Evolutionary conservation across 768 basidiomycete species (phyloP), one percentile per base, ranked within the genome.

Genomic region (Trametes coccinea): DNA sequence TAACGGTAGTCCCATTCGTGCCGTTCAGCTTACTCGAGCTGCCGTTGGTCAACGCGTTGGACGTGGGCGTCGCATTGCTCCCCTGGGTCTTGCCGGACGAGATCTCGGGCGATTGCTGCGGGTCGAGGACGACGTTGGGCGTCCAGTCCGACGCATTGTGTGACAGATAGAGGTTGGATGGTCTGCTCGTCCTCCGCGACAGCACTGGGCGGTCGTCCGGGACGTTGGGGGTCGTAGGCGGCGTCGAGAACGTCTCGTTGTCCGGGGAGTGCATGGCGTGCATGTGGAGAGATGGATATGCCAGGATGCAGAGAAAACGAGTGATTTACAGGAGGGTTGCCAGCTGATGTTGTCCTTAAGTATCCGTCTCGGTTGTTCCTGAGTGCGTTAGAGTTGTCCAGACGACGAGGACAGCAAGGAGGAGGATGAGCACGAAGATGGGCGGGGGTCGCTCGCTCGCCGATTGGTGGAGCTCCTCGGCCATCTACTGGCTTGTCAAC

Each of bases 241-340:
- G 80, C 16, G 80, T 81, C 50, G 73, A 70, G 64, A 80, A 82
- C 48, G 71, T 72, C 56, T 82, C 79, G 52, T 64, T 53, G 59
- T 80, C 78, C 33, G 69, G 70, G 45, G 69, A 70, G 61, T 67
- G 66, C 71, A 79, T 59, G 8, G 54, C 29, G 40, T 27, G 22
- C 43, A 39, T 33, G 30, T 13, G 41, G 53, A 53, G 39, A 29
- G 11, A 11, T 37, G 34, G 34, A 37, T 5, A 22, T 29, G 53
- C n/a, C 39, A 16, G 53, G 30, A 44, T 53, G 54, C 45, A 45
- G 31, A 56, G 40, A 30, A 53, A 30, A 22, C 14, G 29, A 37
- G 14, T 43, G 22, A 17, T 46, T 7, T 34, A 37, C 17, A 16
- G 48, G 27, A 11, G 13, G 2, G 46, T 13, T 49, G 48, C 29